phyloP scores from a whole-genome alignment of 2,329 filamentous ascomycete genomes.

The Botryotinia globosa region DNA sequence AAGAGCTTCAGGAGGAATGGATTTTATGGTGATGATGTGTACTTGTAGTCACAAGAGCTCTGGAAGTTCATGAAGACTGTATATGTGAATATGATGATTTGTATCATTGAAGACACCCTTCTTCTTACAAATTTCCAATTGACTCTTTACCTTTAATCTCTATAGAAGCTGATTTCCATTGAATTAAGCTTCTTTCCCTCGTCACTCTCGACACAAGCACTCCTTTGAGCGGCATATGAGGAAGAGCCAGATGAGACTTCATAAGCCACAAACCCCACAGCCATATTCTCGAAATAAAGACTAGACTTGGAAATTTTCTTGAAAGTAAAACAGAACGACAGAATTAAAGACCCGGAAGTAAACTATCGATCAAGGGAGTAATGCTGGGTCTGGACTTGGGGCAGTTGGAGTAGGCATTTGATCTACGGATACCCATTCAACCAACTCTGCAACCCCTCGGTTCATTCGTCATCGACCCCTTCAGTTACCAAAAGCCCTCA shows the following conservation, averaged over 20 bases:
- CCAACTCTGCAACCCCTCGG: not conserved
- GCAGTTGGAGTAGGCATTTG: not conserved
- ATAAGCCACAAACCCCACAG: not conserved
- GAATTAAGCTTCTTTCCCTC: not conserved
- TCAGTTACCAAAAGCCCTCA: not conserved
- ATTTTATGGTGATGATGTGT: slow-evolving; percentile 2
- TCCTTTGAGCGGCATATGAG: not conserved
- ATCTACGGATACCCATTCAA: not conserved
- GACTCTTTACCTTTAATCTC: too few species aligned
- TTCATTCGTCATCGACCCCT: not conserved
- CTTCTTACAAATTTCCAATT: not conserved
- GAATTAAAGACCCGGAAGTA: not conserved
- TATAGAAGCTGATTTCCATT: not conserved
- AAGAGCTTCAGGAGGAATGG: not conserved
- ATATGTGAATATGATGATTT: not conserved
- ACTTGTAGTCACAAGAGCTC: not conserved
- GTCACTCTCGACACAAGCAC: not conserved
- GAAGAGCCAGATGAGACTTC: not conserved
- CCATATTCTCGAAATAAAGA: not conserved
- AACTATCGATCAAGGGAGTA: not conserved
- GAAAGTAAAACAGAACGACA: not conserved
- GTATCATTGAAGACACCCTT: too few species aligned
- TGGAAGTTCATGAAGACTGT: not conserved
- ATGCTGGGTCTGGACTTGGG: not conserved
- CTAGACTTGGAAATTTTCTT: not conserved